A percentile compares a stretch with the other conserved stretches of the same genome.
These are phyloP conservation scores for Macadamia tetraphylla DNA, from an alignment of 164 flowering plant genomes.

Conservation along the genomic window DNA sequence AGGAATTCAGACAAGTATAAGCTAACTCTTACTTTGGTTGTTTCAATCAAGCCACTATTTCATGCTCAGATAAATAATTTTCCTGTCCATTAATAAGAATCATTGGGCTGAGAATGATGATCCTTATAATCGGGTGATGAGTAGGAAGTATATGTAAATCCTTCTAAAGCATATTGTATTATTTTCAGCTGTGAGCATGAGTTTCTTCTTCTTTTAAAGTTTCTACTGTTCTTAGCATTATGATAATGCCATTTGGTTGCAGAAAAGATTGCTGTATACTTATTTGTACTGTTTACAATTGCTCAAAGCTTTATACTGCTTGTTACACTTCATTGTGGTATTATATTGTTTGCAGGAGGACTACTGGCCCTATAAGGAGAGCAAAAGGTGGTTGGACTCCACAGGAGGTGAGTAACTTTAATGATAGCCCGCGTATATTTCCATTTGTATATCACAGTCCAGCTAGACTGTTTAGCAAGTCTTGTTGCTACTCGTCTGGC, in stretches of 20 bases:
- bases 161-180: not conserved
- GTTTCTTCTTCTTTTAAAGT: not conserved
- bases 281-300: not conserved
- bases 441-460: not conserved
- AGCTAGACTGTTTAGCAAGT: not conserved
- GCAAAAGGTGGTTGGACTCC: constrained; percentile 99
- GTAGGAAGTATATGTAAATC: not conserved
- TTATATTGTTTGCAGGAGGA: constrained; percentile 53
- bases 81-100: not conserved
- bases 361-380: constrained; percentile 86
- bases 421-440: not conserved
- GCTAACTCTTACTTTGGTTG: not conserved
- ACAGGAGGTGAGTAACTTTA: constrained; percentile 58
- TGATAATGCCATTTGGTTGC: not conserved
- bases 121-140: not conserved
- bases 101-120: not conserved
- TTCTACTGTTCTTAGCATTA: too few species aligned
- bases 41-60: too few species aligned
- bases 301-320: not conserved
- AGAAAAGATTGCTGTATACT: not conserved
- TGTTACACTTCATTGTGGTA: constrained; percentile 1
- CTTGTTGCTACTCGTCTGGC: not conserved
- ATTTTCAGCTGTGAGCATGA: not conserved
- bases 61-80: not conserved
- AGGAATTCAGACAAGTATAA: not conserved